Percentiles rank a stretch among this genome's conserved stretches.
These are phyloP conservation scores for Magnusiomyces tetraspermus DNA, from an alignment of 1,139 yeast species.

Conservation along the genomic window DNA sequence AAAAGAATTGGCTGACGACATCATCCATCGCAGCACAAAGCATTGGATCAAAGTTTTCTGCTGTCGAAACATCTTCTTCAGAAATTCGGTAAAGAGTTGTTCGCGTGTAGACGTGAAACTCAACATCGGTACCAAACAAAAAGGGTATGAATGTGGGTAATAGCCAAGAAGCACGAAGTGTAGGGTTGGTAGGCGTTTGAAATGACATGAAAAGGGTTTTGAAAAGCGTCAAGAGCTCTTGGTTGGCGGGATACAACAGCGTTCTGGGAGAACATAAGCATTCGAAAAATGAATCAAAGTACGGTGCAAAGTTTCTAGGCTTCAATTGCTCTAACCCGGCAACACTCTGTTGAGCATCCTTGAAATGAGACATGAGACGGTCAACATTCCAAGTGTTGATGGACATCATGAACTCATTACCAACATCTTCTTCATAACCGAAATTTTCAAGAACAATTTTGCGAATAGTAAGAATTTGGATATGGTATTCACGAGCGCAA, in stretches of 20 bases:
- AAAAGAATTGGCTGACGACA: conserved; percentile 11
- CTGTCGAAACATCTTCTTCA: conserved; percentile 10
- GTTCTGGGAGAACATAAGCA: conserved; percentile 24
- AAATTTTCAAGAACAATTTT: conserved; percentile 11
- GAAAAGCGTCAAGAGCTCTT: conserved; percentile 15
- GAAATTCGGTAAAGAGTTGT: conserved; percentile 13
- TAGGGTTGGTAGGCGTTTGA: conserved; percentile 21
- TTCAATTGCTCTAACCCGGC: conserved; percentile 10
- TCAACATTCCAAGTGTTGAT: conserved; percentile 19
- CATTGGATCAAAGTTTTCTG: conserved; percentile 16
- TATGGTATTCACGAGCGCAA: conserved; percentile 23
- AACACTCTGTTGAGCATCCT: conserved; percentile 13
- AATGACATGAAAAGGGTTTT: conserved; percentile 22
- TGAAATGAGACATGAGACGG: conserved; percentile 17
- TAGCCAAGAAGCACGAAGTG: conserved; percentile 22
- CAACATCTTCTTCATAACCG: conserved; percentile 17
- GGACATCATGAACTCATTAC: conserved; percentile 18
- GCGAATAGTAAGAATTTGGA: conserved; percentile 10
- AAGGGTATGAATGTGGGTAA: conserved; percentile 28
- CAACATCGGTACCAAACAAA: conserved; percentile 23
- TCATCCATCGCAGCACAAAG: conserved; percentile 15
- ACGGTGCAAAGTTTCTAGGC: conserved; percentile 17
- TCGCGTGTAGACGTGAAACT: conserved; percentile 26
- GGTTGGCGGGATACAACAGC: conserved; percentile 12
- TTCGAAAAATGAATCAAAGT: conserved; percentile 20